Conservation (phyloP, 2,329 filamentous ascomycete species). For the Camillea tinctor region DNA sequence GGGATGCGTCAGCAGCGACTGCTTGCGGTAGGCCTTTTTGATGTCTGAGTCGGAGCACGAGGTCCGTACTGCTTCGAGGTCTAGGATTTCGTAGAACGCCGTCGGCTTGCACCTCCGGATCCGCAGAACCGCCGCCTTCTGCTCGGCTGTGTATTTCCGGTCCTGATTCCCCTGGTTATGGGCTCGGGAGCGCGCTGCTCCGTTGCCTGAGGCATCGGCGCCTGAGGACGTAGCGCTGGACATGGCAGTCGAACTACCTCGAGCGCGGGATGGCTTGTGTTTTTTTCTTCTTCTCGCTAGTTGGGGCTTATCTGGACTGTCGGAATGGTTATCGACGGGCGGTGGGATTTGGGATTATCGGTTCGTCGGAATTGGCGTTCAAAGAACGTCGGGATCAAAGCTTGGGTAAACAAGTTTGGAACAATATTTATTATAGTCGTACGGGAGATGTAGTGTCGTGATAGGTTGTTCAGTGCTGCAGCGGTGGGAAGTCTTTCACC, state of each 20-base stretch:
- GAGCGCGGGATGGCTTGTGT: constrained; percentile 1
- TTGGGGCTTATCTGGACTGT: neutral
- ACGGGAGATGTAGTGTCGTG: neutral
- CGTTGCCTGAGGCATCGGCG: constrained; percentile 43
- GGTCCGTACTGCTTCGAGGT: constrained; percentile 61
- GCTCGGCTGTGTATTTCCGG: constrained; percentile 80
- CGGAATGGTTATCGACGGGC: neutral
- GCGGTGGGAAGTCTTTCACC: neutral
- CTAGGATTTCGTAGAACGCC: constrained; percentile 94
- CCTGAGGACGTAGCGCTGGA: constrained; percentile 54
- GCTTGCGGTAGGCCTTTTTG: constrained; percentile 96
- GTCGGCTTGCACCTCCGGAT: constrained; percentile 82
- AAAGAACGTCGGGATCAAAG: neutral
- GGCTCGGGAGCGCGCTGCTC: constrained; percentile 51
- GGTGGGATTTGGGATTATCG: neutral
- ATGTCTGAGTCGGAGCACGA: constrained; percentile 79
- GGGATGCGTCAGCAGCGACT: constrained; percentile 91
- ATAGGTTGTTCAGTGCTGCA: neutral
- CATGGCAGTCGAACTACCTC: constrained; percentile 31
- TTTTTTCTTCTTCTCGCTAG: neutral
- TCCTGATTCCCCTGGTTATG: constrained; percentile 77
- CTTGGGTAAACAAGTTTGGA: neutral
- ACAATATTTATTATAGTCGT: neutral
- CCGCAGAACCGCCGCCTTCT: constrained; percentile 86
- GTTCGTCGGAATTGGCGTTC: neutral